Evolutionary conservation across 2,329 filamentous ascomycete genomes (phyloP).

Genomic region (Drechmeria coniospora): DNA sequence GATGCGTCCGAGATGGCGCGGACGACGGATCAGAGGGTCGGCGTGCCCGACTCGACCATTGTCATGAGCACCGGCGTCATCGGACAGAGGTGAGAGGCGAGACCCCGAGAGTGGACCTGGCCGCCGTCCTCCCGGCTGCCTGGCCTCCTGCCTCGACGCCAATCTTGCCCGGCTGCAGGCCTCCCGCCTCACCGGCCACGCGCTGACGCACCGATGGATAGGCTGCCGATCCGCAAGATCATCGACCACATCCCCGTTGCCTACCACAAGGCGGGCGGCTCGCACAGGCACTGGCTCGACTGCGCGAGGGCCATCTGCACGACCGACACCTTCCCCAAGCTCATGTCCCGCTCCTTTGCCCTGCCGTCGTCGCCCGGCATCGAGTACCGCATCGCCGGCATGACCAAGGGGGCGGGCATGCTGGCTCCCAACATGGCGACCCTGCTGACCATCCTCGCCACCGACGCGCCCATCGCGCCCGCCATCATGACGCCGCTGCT

Average conservation of each 20-base stretch:
- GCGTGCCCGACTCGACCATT: slow-evolving; percentile 45
- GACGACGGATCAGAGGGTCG: slow-evolving; percentile 52
- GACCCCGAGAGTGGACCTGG: too few species aligned
- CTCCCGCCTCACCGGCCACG: too few species aligned
- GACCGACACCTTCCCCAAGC: slow-evolving; percentile 95
- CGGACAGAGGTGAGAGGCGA: slow-evolving; percentile 66
- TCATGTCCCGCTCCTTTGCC: slow-evolving; percentile 69
- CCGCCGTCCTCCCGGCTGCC: too few species aligned
- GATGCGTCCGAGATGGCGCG: slow-evolving; percentile 76
- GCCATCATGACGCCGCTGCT: slow-evolving; percentile 54
- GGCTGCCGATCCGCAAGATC: slow-evolving; percentile 84
- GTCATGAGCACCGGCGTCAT: slow-evolving; percentile 99
- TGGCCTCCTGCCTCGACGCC: too few species aligned
- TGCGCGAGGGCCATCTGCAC: slow-evolving; percentile 91
- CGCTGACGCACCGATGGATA: slow-evolving; percentile 16
- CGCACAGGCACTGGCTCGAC: slow-evolving; percentile 74
- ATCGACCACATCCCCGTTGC: slow-evolving; percentile 65
- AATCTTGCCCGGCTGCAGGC: too few species aligned
- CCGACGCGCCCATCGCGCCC: slow-evolving; percentile 68
- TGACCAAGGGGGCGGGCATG: slow-evolving; percentile 98
- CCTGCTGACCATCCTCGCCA: slow-evolving; percentile 78
- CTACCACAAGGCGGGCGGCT: slow-evolving; percentile 51
- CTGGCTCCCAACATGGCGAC: slow-evolving; percentile 99
- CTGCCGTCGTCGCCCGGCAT: slow-evolving; percentile 64
- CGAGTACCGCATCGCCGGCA: slow-evolving; percentile 76